phyloP scores from a whole-genome alignment of 352 stramenopile genomes.

The Phytophthora palmivora region DNA sequence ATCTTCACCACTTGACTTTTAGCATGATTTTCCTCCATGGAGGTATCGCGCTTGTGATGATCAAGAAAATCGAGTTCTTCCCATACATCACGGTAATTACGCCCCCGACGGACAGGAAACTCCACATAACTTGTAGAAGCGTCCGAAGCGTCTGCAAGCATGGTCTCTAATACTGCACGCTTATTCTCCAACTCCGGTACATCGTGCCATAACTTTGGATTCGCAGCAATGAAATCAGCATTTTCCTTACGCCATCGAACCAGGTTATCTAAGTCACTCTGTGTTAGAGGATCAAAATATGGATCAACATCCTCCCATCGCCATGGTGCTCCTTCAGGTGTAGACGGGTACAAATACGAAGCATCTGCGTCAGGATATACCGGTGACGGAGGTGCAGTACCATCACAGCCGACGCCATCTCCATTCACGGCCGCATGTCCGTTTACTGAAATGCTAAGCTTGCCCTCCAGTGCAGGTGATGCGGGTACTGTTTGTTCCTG shows the following conservation, averaged over 20 bases:
- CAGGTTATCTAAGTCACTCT: constrained; percentile 67
- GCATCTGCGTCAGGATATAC: constrained; percentile 50
- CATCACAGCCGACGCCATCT: constrained; percentile 1
- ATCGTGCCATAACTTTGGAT: constrained; percentile 32
- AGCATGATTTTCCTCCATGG: constrained; percentile 22
- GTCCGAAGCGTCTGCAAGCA: constrained; percentile 53
- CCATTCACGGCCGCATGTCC: constrained; percentile 15
- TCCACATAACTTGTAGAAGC: constrained; percentile 30
- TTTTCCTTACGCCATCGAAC: constrained; percentile 55
- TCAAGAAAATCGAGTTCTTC: constrained; percentile 75
- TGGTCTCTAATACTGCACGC: constrained; percentile 48
- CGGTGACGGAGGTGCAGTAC: constrained; percentile 40
- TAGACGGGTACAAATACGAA: constrained; percentile 51
- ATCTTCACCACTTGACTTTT: constrained; percentile 33
- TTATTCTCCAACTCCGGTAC: constrained; percentile 32
- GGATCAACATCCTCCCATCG: constrained; percentile 65
- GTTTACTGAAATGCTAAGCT: constrained; percentile 33
- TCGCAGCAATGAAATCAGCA: constrained; percentile 61
- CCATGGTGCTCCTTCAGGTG: constrained; percentile 50
- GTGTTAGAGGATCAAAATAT: constrained; percentile 62
- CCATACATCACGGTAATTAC: constrained; percentile 81
- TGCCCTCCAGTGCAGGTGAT: constrained; percentile 32
- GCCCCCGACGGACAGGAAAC: constrained; percentile 52
- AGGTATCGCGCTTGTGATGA: constrained; percentile 43
- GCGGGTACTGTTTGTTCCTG: constrained; percentile 22